These are phyloP conservation scores for Hanseniaspora vineae DNA, from an alignment of 805 yeast species.

Conservation along the genomic window DNA sequence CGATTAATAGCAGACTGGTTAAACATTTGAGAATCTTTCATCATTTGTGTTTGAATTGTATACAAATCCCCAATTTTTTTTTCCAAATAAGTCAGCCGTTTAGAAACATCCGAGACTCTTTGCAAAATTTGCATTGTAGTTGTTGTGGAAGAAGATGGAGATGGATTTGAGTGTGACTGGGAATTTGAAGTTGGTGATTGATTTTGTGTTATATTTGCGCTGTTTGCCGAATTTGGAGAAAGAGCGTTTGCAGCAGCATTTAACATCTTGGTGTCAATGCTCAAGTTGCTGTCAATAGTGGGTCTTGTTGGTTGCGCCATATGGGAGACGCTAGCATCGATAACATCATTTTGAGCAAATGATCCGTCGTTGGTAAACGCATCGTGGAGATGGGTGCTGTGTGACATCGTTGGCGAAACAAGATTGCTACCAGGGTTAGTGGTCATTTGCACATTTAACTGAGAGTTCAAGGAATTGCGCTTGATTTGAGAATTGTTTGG, in stretches of 20 bases:
- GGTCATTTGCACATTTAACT: too few species aligned
- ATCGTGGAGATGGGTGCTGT: too few species aligned
- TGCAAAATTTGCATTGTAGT: constrained; percentile 17
- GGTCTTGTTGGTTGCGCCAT: too few species aligned
- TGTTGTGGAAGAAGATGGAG: constrained; percentile 6
- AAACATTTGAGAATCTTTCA: neutral
- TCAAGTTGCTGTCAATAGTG: constrained; percentile 1
- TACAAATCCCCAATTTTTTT: constrained; percentile 5
- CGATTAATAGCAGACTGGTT: too few species aligned
- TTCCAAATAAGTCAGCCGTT: constrained; percentile 20
- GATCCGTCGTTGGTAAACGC: too few species aligned
- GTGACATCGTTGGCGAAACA: too few species aligned
- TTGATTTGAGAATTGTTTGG: too few species aligned
- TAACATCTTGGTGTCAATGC: neutral
- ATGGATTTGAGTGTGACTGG: constrained; percentile 6
- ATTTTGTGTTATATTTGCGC: neutral
- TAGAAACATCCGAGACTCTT: constrained; percentile 22
- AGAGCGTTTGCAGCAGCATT: neutral
- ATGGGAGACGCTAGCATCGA: too few species aligned
- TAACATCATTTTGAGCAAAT: too few species aligned
- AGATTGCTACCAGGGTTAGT: too few species aligned
- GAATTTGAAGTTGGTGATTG: constrained; percentile 3
- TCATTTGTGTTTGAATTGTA: neutral
- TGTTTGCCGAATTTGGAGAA: constrained; percentile 1
- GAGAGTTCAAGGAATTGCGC: too few species aligned